These are phyloP conservation scores for Thamnidium elegans DNA, from an alignment of 192 early-diverging fungal genomes.

Conservation along the genomic window DNA sequence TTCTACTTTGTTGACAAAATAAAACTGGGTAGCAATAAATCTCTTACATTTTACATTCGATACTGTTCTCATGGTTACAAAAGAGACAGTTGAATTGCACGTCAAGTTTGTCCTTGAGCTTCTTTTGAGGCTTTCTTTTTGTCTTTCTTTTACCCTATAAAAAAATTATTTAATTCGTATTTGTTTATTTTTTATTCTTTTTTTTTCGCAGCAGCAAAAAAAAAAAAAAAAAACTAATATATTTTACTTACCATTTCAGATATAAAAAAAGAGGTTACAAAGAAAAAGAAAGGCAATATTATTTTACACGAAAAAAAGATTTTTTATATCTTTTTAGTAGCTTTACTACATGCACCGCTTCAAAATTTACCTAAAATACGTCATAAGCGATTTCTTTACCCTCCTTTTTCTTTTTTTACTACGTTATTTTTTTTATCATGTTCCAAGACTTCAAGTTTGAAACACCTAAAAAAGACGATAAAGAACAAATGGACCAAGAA, in stretches of 20 bases:
- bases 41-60: constrained; percentile 72
- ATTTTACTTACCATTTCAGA: too few species aligned
- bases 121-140: constrained; percentile 66
- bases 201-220: too few species aligned
- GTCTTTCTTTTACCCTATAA: constrained; percentile 73
- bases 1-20: too few species aligned
- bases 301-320: too few species aligned
- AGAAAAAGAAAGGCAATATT: too few species aligned
- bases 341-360: too few species aligned
- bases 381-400: too few species aligned
- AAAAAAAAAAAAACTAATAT: too few species aligned
- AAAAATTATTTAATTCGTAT: not conserved
- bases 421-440: not conserved
- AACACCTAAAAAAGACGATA: constrained; percentile 23
- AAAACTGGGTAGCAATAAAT: not conserved
- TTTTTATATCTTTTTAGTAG: too few species aligned
- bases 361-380: too few species aligned
- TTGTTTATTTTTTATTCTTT: too few species aligned
- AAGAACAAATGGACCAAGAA: constrained; percentile 20
- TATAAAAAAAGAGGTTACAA: too few species aligned
- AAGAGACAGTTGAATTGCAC: constrained; percentile 78
- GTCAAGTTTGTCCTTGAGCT: constrained; percentile 64
- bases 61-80: constrained; percentile 85
- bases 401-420: not conserved
- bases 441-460: not conserved